Base-by-base conservation (phyloP, 306 rosid genomes). In the Pterocarpus macrocarpus region DNA sequence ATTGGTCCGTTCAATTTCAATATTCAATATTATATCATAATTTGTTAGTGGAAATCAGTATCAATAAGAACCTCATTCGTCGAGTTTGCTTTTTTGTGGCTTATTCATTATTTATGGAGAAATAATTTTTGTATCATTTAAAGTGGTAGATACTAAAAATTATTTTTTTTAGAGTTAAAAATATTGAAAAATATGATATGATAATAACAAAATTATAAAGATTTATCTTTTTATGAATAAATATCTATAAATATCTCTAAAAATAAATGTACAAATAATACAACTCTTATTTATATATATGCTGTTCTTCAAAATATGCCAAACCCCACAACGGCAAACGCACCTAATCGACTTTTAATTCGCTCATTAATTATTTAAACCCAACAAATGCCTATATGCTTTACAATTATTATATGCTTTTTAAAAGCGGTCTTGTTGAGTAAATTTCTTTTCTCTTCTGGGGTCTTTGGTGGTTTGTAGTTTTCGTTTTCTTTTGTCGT, bases 41-140 rank as follows among this genome's bases (percentile, higher is more conserved):
- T 52, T 82, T n/a, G 62, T 63, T 39, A 77, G 82, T 83, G 82
- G 82, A 28, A 50, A 83, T 70, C 78, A 35, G 49, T 64, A 11
- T 83, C 75, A 83, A 39, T 32, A 43, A 71, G 59, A 52, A 39
- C 79, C 82, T 71, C 38, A 41, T 17, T 57, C 15, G 5, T 59
- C 5, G n/a, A 41, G 12, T 16, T 38, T 69, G 30, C n/a, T 4
- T 30, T 71, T 80, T 61, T 10, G 44, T 52, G 73, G 34, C 57
- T 5, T 17, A 22, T 33, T 53, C 34, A 4, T 69, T 50, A 45
- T 63, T 53, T 77, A 55, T 71, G 82, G 28, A 22, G 28, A 22
- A 22, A 22, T 22, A 22, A 22, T 22, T 22, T 22, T 22, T 22
- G 28, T 22, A 22, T 22, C 28, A 22, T 1, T 22, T 22, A 22